Evolutionary conservation across 129 eudicot species (phyloP).

Genomic region (Tagetes patula): DNA sequence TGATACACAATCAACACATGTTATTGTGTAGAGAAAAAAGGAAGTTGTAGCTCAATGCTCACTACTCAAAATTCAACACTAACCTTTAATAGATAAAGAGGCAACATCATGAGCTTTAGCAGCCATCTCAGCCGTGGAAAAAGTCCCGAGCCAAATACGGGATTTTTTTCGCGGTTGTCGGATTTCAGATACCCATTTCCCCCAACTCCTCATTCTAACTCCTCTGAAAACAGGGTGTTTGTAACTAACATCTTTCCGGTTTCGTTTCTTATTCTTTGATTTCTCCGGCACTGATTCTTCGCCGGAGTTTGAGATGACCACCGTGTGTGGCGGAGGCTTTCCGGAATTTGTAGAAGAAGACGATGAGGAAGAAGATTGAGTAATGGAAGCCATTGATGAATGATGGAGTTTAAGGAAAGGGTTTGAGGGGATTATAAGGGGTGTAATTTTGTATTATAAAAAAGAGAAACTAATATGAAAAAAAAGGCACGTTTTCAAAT

Average conservation of each 20-base stretch:
- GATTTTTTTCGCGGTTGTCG: conserved; percentile 39
- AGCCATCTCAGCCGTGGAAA: conserved; percentile 40
- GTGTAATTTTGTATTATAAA: neutral
- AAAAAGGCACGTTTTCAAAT: too few species aligned
- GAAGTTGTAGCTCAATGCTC: too few species aligned
- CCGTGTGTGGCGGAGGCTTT: neutral
- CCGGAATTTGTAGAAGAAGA: neutral
- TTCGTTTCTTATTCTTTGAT: conserved; percentile 6
- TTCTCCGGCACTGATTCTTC: neutral
- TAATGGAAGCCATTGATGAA: conserved; percentile 23
- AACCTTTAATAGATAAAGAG: conserved; percentile 34
- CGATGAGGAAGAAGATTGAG: neutral
- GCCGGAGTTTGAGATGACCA: neutral
- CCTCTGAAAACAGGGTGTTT: conserved; percentile 42
- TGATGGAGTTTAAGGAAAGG: neutral
- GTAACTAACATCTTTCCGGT: conserved; percentile 34
- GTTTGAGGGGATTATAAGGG: neutral
- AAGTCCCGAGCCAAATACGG: conserved; percentile 46
- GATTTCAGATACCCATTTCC: conserved; percentile 47
- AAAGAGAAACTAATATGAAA: neutral
- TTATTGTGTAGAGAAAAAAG: too few species aligned
- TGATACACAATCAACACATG: too few species aligned
- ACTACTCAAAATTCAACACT: too few species aligned
- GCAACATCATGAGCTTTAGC: conserved; percentile 41
- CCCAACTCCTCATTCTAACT: conserved; percentile 43